Conservation (phyloP, 2,329 filamentous ascomycete species). For the Cercospora beticola region DNA sequence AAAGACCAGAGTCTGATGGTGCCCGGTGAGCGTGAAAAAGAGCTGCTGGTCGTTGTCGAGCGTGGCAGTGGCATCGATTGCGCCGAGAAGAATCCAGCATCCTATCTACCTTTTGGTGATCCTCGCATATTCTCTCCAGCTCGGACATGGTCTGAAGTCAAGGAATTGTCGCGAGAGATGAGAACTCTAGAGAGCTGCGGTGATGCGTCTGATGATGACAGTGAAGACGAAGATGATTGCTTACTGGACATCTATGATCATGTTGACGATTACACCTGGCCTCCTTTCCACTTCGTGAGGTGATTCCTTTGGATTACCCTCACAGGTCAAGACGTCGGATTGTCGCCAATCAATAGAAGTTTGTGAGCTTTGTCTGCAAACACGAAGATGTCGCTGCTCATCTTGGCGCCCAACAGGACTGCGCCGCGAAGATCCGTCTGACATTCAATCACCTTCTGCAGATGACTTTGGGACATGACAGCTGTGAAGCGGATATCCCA, state of each 20-base stretch:
- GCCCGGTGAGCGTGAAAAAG: slow-evolving; percentile 15
- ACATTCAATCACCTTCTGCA: background rate
- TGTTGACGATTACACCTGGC: slow-evolving; percentile 16
- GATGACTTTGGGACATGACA: background rate
- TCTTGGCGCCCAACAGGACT: background rate
- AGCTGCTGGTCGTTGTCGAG: slow-evolving; percentile 17
- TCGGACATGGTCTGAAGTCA: slow-evolving; percentile 11
- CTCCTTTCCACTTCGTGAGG: slow-evolving; percentile 11
- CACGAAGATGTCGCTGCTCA: background rate
- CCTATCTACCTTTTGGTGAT: slow-evolving; percentile 4
- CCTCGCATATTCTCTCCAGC: slow-evolving; percentile 7
- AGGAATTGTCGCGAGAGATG: slow-evolving; percentile 7
- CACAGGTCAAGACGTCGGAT: background rate
- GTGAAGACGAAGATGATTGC: background rate
- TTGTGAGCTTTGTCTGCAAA: background rate
- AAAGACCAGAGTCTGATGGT: slow-evolving; percentile 12
- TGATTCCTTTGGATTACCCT: background rate
- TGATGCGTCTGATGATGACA: slow-evolving; percentile 2
- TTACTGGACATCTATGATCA: slow-evolving; percentile 6
- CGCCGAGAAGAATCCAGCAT: slow-evolving; percentile 9
- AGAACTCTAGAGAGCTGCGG: background rate
- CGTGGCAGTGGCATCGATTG: slow-evolving; percentile 17
- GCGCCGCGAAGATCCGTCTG: background rate
- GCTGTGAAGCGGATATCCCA: background rate
- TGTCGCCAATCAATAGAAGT: background rate